Base-by-base conservation (phyloP, 345 rosid species). In the Carallia brachiata region DNA sequence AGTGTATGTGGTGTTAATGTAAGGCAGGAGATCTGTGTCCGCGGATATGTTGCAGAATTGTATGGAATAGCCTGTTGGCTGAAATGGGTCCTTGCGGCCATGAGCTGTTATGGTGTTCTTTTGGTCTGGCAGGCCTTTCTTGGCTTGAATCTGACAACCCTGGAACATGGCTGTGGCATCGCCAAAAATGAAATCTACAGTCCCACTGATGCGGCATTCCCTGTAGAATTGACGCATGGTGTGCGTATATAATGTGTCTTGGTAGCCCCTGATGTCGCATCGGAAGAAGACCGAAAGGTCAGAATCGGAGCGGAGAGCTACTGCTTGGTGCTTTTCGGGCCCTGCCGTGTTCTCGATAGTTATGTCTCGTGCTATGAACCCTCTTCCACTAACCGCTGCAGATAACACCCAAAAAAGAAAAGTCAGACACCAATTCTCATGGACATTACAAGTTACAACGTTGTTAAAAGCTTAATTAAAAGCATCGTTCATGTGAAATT, bases 51-150 rank as follows among this genome's bases (percentile, higher is more conserved):
- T 71, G 63, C 81, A 81, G 53, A 68, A 68, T 16, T 81, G 84
- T 56, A 81, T 65, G 6, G 81, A 77, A 67, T 77, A 74, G 27
- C 84, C 84, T 0, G 79, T 81, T 19, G 78, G 67, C 52, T 81
- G 75, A 59, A 57, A 68, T 1, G 75, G 77, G 50, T 78, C 77
- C 15, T 73, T 72, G 9, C 81, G 70, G 0, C 84, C 84, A 12
- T 81, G 81, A 12, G 84, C 81, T 5, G 84, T 81, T n/a, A 81
- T 56, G 18, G 77, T 78, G 73, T 77, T 81, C 77, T 72, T 81
- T 48, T 74, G 78, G 57, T 62, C 47, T 32, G 77, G 77, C 1
- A 74, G 71, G 4, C 80, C 80, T 74, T 36, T n/a, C 70, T 44
- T 31, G 57, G 75, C 63, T 12, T 54, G 36, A 66, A 76, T 74